Conservation (phyloP, 2,329 filamentous ascomycete species). For the Alternaria sp. region DNA sequence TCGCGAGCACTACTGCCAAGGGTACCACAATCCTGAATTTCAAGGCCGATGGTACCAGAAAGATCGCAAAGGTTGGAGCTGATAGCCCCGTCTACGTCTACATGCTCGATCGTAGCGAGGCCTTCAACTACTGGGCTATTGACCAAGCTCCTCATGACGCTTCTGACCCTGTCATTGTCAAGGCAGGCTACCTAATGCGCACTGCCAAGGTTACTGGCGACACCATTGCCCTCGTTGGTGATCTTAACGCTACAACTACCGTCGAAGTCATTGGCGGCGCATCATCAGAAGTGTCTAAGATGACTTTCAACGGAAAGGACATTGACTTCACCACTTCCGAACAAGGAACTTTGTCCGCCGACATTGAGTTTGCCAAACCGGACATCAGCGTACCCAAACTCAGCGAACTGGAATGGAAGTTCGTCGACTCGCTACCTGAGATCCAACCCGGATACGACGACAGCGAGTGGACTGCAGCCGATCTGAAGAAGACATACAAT, state of each 20-base stretch:
- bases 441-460: slow-evolving; percentile 72
- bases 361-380: slow-evolving; percentile 61
- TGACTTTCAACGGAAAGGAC: slow-evolving; percentile 69
- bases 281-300: slow-evolving; percentile 59
- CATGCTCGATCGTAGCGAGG: slow-evolving; percentile 68
- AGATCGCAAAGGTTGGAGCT: slow-evolving; percentile 59
- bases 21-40: slow-evolving; percentile 63
- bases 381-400: slow-evolving; percentile 66
- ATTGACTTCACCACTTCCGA: slow-evolving; percentile 53
- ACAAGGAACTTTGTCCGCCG: slow-evolving; percentile 61
- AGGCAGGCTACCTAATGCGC: slow-evolving; percentile 71
- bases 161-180: slow-evolving; percentile 62
- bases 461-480: slow-evolving; percentile 69
- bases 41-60: slow-evolving; percentile 63
- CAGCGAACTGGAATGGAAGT: slow-evolving; percentile 70
- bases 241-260: slow-evolving; percentile 74
- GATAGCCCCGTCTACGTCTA: slow-evolving; percentile 62
- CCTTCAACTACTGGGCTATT: slow-evolving; percentile 75
- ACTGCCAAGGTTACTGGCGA: slow-evolving; percentile 65
- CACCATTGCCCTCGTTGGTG: slow-evolving; percentile 71
- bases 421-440: slow-evolving; percentile 76
- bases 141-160: slow-evolving; percentile 53
- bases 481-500: slow-evolving; percentile 69
- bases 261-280: slow-evolving; percentile 74
- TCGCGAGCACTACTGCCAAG: slow-evolving; percentile 49